Conservation (phyloP, 2,329 filamentous ascomycete species). For the Aspergillus sp. region DNA sequence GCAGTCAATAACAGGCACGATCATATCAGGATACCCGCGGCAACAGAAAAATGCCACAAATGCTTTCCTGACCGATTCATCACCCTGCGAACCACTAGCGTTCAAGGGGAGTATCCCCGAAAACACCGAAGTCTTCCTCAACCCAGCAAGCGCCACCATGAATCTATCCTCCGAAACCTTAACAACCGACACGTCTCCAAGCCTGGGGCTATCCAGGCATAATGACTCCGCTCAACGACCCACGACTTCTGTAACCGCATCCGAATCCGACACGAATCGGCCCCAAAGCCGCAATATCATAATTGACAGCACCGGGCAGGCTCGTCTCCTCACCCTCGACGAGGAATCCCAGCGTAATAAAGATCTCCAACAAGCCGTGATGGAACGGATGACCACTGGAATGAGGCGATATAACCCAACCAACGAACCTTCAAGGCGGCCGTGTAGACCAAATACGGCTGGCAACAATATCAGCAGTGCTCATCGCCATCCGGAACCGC, state of each 20-base stretch:
- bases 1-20: slow-evolving; percentile 2
- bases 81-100: not conserved
- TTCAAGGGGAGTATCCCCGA: not conserved
- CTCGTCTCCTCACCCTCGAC: slow-evolving; percentile 18
- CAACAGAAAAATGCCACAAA: slow-evolving; percentile 11
- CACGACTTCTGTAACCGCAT: not conserved
- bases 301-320: slow-evolving; percentile 22
- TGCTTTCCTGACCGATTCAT: slow-evolving; percentile 7
- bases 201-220: slow-evolving; percentile 9
- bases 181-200: slow-evolving; percentile 5
- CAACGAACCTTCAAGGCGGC: not conserved
- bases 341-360: slow-evolving; percentile 21
- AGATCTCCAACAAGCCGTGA: slow-evolving; percentile 24
- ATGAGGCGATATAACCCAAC: not conserved
- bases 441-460: not conserved
- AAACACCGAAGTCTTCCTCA: slow-evolving; percentile 21
- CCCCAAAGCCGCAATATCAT: slow-evolving; percentile 16
- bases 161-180: slow-evolving; percentile 6
- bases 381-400: slow-evolving; percentile 26
- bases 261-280: not conserved
- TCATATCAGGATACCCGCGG: not conserved
- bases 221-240: not conserved
- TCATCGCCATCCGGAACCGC: not conserved
- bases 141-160: slow-evolving; percentile 10
- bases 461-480: not conserved